Evolutionary conservation across 2,329 filamentous ascomycete species (phyloP).

Genomic region (Zymoseptoria pseudotritici): DNA sequence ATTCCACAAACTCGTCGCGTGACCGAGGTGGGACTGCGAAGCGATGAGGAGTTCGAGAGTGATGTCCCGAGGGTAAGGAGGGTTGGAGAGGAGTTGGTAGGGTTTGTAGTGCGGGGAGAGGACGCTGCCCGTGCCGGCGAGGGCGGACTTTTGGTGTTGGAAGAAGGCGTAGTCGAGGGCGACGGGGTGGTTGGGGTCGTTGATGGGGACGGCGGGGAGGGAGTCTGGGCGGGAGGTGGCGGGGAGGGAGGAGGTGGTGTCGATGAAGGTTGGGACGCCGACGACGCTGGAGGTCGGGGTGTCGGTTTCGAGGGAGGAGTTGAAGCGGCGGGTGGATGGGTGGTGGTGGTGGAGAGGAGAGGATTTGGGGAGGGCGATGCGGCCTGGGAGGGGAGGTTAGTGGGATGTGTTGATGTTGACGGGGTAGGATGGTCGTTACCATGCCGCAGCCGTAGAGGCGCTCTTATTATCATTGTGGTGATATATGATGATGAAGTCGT

Average conservation of each 20-base stretch:
- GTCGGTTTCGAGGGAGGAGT: slow-evolving; percentile 30
- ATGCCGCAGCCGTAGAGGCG: slow-evolving; percentile 33
- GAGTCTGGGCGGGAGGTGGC: slow-evolving; percentile 10
- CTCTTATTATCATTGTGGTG: slow-evolving; percentile 37
- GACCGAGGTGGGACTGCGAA: slow-evolving; percentile 80
- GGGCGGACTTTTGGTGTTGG: slow-evolving; percentile 35
- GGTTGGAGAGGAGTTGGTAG: slow-evolving; percentile 59
- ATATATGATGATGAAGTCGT: not conserved
- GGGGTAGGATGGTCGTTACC: slow-evolving; percentile 24
- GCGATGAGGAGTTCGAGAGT: slow-evolving; percentile 87
- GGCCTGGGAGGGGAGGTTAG: slow-evolving; percentile 26
- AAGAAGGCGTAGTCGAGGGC: slow-evolving; percentile 37
- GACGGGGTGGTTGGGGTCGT: slow-evolving; percentile 28
- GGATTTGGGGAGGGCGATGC: slow-evolving; percentile 32
- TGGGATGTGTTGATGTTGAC: not conserved
- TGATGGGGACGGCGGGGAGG: slow-evolving; percentile 26
- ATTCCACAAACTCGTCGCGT: slow-evolving; percentile 88
- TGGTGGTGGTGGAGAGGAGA: slow-evolving; percentile 25
- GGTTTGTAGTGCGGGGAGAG: slow-evolving; percentile 54
- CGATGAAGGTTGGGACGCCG: not conserved
- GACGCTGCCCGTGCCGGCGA: slow-evolving; percentile 32
- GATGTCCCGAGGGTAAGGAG: slow-evolving; percentile 70
- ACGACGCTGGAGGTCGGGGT: not conserved
- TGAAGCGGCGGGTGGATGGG: slow-evolving; percentile 26
- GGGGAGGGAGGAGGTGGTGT: not conserved